A percentile compares a stretch with the other conserved stretches of the same genome.
Conservation (phyloP, 208 protist species). For the Naegleria fowleri region DNA sequence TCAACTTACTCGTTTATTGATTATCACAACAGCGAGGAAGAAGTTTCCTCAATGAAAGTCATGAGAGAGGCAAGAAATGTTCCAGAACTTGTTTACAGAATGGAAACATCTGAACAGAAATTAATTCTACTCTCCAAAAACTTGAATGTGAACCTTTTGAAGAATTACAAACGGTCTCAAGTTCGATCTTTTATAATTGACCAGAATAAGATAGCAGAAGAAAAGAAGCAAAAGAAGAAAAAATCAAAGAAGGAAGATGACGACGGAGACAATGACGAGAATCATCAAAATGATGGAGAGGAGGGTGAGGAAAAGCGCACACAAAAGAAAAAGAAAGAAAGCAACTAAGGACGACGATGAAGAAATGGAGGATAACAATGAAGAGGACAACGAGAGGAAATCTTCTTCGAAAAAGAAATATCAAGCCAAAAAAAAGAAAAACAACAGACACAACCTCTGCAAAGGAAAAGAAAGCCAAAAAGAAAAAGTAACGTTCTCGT, state of each 20-base stretch:
- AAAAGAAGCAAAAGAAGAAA: slow-evolving; percentile 5
- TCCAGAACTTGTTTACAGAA: background rate
- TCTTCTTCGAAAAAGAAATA: no score
- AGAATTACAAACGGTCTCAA: background rate
- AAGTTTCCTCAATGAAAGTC: background rate
- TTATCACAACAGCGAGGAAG: background rate
- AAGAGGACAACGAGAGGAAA: no score
- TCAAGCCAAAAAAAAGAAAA: no score
- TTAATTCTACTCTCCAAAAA: background rate
- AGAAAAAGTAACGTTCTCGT: no score
- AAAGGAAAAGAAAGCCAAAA: no score
- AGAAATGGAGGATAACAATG: no score
- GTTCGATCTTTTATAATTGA: background rate
- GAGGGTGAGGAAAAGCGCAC: background rate
- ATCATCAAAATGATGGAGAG: background rate
- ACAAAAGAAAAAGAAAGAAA: background rate
- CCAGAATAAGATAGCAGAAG: background rate
- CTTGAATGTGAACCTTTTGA: background rate
- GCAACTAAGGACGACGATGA: background rate
- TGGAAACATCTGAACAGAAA: background rate
- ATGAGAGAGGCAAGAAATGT: background rate
- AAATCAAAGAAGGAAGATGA: background rate
- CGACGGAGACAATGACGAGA: background rate
- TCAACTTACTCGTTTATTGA: background rate
- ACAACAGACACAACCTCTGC: no score